Conservation (phyloP, 2,329 filamentous ascomycete species). For the Colletotrichum karsti region DNA sequence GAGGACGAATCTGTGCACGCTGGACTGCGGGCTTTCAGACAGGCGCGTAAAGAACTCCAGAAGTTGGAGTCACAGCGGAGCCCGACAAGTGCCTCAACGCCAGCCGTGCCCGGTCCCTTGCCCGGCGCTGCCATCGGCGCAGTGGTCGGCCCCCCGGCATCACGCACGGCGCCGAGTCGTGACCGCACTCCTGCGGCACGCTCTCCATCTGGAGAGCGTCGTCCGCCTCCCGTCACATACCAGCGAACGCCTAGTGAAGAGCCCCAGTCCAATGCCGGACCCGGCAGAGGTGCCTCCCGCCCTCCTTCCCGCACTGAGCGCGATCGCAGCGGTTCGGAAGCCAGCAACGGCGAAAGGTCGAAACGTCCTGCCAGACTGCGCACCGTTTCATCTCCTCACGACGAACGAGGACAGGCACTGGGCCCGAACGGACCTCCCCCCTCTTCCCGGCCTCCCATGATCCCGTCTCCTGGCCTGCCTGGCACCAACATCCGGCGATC, state of each 20-base stretch:
- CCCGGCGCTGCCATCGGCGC: not conserved
- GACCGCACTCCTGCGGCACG: constrained; percentile 39
- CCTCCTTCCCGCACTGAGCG: constrained; percentile 49
- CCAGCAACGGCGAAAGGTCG: constrained; percentile 54
- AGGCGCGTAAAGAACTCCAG: constrained; percentile 65
- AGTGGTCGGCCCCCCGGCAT: constrained; percentile 24
- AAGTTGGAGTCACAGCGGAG: constrained; percentile 57
- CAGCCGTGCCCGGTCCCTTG: constrained; percentile 21
- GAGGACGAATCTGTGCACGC: constrained; percentile 55
- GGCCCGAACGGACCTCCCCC: constrained; percentile 16
- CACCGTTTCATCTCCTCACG: constrained; percentile 30
- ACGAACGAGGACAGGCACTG: constrained; percentile 19
- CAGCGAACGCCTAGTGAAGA: constrained; percentile 56
- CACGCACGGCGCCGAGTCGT: constrained; percentile 31
- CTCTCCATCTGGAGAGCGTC: constrained; percentile 53
- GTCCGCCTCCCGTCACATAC: constrained; percentile 54
- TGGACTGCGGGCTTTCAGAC: constrained; percentile 64
- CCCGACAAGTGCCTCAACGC: constrained; percentile 29
- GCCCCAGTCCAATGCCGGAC: constrained; percentile 35
- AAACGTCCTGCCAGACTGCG: constrained; percentile 43
- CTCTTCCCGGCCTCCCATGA: constrained; percentile 39
- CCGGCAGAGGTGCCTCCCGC: constrained; percentile 36
- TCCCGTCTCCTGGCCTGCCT: constrained; percentile 56
- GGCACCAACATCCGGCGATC: constrained; percentile 58
- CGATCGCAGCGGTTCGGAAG: constrained; percentile 64